phyloP scores from a whole-genome alignment of 2,329 filamentous ascomycete species.

The Neopestalotiopsis sp. region DNA sequence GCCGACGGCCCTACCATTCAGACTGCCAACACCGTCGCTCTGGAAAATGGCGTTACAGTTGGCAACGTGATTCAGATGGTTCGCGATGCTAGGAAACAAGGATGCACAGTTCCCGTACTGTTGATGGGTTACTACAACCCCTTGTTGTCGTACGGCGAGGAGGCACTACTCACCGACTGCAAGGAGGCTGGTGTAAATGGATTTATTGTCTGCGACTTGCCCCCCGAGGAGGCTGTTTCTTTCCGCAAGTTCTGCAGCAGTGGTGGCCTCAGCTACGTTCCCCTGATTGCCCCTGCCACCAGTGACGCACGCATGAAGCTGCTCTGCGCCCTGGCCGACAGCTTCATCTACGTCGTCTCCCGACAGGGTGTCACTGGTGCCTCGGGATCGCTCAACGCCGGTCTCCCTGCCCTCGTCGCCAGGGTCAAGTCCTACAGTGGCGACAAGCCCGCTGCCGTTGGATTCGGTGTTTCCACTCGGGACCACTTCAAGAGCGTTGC shows the following conservation, averaged over 20 bases:
- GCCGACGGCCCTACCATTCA: constrained; percentile 98
- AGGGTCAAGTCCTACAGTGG: constrained; percentile 93
- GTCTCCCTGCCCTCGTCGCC: constrained; percentile 79
- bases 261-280: constrained; percentile 89
- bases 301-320: constrained; percentile 94
- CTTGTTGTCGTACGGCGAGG: constrained; percentile 90
- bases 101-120: constrained; percentile 81
- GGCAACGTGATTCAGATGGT: constrained; percentile 82
- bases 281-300: constrained; percentile 93
- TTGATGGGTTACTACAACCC: constrained; percentile 99
- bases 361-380: constrained; percentile 96
- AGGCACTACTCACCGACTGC: constrained; percentile 83
- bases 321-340: constrained; percentile 95
- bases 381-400: constrained; percentile 78
- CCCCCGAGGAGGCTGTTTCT: constrained; percentile 91
- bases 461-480: constrained; percentile 93
- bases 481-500: constrained; percentile 92
- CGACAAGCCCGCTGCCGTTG: constrained; percentile 87
- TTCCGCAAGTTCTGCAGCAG: constrained; percentile 85
- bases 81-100: constrained; percentile 75
- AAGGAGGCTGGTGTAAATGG: constrained; percentile 87
- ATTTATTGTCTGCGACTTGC: constrained; percentile 95
- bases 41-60: constrained; percentile 88
- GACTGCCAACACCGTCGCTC: constrained; percentile 88
- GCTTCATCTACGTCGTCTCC: constrained; percentile 98